These are phyloP conservation scores for Volvox reticuliferus DNA, from an alignment of 139 green algal genomes.

Conservation along the genomic window DNA sequence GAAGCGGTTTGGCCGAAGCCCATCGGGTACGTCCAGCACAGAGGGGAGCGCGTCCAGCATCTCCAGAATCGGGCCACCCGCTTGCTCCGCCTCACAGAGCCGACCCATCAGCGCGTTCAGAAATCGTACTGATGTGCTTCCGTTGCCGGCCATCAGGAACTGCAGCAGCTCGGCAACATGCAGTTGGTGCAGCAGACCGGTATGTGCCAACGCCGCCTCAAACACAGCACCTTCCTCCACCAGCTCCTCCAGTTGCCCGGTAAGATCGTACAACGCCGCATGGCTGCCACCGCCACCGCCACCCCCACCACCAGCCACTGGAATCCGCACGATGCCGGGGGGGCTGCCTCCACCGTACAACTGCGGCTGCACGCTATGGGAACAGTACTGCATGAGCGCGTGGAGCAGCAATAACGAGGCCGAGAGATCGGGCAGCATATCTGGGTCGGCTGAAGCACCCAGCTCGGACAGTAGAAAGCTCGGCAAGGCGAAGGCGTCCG, in stretches of 20 bases:
- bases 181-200: not conserved
- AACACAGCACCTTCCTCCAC: not conserved
- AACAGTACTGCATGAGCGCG: not conserved
- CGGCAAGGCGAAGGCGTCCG: not conserved
- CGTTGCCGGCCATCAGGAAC: conserved; percentile 14
- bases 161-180: conserved; percentile 13
- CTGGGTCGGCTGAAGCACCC: not conserved
- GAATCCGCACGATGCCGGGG: not conserved
- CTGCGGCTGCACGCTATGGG: not conserved
- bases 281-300: no score
- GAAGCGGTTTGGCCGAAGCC: not conserved
- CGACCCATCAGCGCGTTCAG: not conserved
- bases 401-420: not conserved
- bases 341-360: not conserved
- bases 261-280: not conserved
- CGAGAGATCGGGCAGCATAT: not conserved
- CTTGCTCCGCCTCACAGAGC: not conserved
- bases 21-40: conserved; percentile 14
- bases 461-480: not conserved
- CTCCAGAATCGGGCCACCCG: not conserved
- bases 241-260: not conserved
- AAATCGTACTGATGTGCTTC: not conserved
- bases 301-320: not conserved
- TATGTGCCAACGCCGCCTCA: conserved; percentile 15
- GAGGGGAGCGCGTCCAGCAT: not conserved